phyloP scores from a whole-genome alignment of 2,329 filamentous ascomycete genomes.

The Parastagonospora nodorum region DNA sequence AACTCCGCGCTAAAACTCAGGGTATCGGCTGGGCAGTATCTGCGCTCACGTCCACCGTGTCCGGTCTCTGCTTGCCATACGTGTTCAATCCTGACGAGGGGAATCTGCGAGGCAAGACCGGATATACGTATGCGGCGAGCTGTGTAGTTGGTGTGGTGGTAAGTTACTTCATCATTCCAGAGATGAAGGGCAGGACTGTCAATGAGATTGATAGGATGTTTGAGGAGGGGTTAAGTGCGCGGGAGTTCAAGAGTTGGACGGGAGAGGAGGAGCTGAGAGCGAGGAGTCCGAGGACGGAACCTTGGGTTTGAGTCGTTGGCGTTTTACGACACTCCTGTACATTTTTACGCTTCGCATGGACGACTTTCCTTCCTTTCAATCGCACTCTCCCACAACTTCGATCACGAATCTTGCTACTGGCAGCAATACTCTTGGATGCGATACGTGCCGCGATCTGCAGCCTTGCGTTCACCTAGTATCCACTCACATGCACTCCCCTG shows the following conservation, averaged over 20 bases:
- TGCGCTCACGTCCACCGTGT: constrained; percentile 48
- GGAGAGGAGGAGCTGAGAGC: constrained; percentile 1
- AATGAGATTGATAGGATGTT: constrained; percentile 53
- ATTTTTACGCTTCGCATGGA: no score
- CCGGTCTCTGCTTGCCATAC: constrained; percentile 57
- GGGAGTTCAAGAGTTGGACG: background rate
- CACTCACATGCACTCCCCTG: no score
- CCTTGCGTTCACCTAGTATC: no score
- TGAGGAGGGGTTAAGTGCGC: background rate
- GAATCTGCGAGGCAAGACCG: constrained; percentile 49
- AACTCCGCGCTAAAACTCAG: constrained; percentile 52
- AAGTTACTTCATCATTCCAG: constrained; percentile 56
- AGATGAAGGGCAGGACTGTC: constrained; percentile 57
- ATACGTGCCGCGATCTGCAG: no score
- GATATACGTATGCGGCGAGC: constrained; percentile 48
- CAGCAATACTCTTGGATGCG: no score
- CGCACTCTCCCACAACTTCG: no score
- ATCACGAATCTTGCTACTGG: no score
- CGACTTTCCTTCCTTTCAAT: no score
- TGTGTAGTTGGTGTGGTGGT: constrained; percentile 42
- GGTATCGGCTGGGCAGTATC: constrained; percentile 52
- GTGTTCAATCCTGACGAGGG: constrained; percentile 57
- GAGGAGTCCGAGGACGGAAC: no score
- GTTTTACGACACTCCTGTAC: no score
- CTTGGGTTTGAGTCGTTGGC: no score